Evolutionary conservation across 306 rosid genomes (phyloP), one percentile per base, ranked within the genome.

Genomic region (Heteromeles arbutifolia): DNA sequence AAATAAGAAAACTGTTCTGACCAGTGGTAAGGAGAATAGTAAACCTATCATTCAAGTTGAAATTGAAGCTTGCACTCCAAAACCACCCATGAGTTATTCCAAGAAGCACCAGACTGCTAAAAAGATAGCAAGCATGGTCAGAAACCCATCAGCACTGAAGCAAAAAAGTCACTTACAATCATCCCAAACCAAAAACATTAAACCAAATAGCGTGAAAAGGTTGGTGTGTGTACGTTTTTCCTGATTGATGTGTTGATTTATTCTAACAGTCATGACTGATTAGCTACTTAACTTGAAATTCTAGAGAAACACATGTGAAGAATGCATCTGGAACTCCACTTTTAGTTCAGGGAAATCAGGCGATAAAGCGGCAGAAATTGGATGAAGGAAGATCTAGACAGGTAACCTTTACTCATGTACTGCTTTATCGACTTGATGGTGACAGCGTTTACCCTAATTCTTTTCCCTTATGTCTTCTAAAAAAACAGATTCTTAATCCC

Each of bases 341-440:
- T 73, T 73, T 96, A 52, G 78, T 83, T 65, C 97, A 83, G 77
- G 99, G 92, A 82, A 92, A 90, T 77, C 99, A 96, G 75, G 96
- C 99, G 48, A 89, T 96, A 69, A 96, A 96, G 86, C 87, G 88
- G 76, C 99, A 96, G 87, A 96, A 92, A 72, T 81, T 96, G 81
- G 99, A 96, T 18, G 98, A 84, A 67, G 99, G 97, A 73, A 83
- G 70, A 83, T 83, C 93, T 69, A 90, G 91, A 90, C 98, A 95
- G 91, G 98, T 95, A 74, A 80, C 9, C 70, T 45, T 63, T 25
- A 41, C 29, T 67, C 50, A 48, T 80, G 9, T 68, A 48, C 29
- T 64, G 32, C 39, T 80, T 8, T 71, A 70, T 18, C 67, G 1
- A 15, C 39, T 56, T 56, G 74, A 75, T 11, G 31, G 26, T 13